Evolutionary conservation across 441 rosid species (phyloP).

Genomic region (Bocquillonia castaneifolia): DNA sequence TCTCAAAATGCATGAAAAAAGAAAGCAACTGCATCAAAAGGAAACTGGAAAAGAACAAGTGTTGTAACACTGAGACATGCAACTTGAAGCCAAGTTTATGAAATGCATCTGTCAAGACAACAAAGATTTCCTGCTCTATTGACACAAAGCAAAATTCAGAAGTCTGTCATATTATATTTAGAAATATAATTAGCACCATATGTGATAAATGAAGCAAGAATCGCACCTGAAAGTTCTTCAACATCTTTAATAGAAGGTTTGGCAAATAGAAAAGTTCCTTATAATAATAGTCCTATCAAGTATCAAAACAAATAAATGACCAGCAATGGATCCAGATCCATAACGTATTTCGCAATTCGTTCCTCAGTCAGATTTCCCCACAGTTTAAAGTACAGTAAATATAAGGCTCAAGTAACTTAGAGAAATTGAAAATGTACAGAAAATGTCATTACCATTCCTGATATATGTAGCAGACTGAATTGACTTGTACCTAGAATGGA

Average conservation of each 20-base stretch:
- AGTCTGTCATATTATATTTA: constrained; percentile 41
- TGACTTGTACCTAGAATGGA: constrained; percentile 66
- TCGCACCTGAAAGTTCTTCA: constrained; percentile 87
- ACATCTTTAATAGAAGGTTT: constrained; percentile 84
- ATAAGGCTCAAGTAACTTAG: not conserved
- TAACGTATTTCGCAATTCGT: constrained; percentile 47
- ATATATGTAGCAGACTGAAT: constrained; percentile 53
- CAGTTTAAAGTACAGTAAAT: not conserved
- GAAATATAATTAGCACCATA: constrained; percentile 20
- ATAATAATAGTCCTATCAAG: too few relatives aligned
- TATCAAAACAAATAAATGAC: too few relatives aligned
- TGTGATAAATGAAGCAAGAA: constrained; percentile 12
- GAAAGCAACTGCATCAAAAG: too few relatives aligned
- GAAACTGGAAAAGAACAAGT: too few relatives aligned
- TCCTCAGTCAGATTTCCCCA: constrained; percentile 36
- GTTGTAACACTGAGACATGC: constrained; percentile 88
- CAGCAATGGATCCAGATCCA: constrained; percentile 72
- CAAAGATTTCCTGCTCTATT: constrained; percentile 97
- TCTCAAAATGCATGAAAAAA: too few relatives aligned
- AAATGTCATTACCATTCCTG: constrained; percentile 37
- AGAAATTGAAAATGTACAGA: not conserved
- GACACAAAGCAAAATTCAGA: constrained; percentile 80
- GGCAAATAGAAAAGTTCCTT: not conserved
- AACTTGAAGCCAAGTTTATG: constrained; percentile 99
- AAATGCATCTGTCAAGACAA: constrained; percentile 90